Base-by-base conservation (phyloP, 2,329 filamentous ascomycete genomes). In the Ceratocystis papillata region DNA sequence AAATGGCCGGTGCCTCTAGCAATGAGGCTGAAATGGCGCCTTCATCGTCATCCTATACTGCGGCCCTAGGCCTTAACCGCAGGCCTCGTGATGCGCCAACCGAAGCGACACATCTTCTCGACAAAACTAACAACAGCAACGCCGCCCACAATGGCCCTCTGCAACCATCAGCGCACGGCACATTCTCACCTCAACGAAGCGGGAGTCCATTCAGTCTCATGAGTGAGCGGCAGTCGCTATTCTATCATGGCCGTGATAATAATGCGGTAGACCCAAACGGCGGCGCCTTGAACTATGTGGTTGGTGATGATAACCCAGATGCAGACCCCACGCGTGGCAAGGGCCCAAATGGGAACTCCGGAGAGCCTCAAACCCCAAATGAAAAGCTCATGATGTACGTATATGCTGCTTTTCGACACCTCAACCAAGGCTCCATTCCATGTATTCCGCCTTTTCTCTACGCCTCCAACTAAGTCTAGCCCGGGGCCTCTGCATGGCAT, bases 341-440 rank as follows among this genome's bases (percentile, higher is more conserved):
- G 12, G n/a, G 28, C 10, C 20, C 46, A 25, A 15, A 8, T 5
- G 46, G 50, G 30, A 28, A 37, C 10, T n/a, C 44, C 3, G 3
- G 28, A 20, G 44, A 46, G 22, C 65, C 61, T 8, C 60, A 67
- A 25, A 67, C 60, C 8, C 25, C 45, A 12, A 45, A 55, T 15
- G 65, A 67, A 15, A 44, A 53, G 8, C 25, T 63, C 22, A 63
- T 67, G 50, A 67, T 67, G 65, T 67, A 60, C 7, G 65, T 30
- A 41, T 22, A 15, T 50, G 33, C 37, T 15, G 60, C 25, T n/a
- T 55, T 3, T 15, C 22, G 22, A 17, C 30, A n/a, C 41, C 30
- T 5, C n/a, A 59, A 30, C 20, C n/a, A 25, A 3, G 37, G 28
- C 15, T 37, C 37, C 12, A 41, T 41, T 37, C 37, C 12, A 41